Conservation (phyloP, 2,329 filamentous ascomycete species). For the Hymenoscyphus fructigenus region DNA sequence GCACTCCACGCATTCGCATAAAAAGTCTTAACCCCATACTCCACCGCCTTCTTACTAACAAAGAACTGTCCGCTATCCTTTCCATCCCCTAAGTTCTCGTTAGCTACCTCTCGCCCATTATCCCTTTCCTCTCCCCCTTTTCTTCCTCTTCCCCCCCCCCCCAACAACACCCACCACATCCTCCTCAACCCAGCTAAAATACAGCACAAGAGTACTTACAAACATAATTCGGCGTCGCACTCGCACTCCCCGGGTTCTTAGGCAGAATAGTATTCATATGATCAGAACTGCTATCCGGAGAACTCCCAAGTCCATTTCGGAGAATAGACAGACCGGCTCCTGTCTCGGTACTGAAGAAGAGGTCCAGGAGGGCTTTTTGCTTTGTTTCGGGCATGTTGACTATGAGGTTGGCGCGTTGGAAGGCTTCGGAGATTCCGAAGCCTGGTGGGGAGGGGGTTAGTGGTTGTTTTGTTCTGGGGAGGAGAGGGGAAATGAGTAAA, state of each 20-base stretch:
- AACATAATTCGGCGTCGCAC: conserved; percentile 42
- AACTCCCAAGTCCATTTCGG: conserved; percentile 48
- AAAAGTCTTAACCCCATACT: conserved; percentile 45
- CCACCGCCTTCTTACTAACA: conserved; percentile 48
- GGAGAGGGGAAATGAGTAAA: neutral
- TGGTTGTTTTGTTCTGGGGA: neutral
- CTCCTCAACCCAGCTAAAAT: no score
- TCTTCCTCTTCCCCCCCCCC: no score
- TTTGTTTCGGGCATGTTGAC: conserved; percentile 36
- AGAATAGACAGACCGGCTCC: conserved; percentile 52
- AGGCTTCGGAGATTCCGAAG: conserved; percentile 50
- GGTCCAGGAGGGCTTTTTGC: conserved; percentile 43
- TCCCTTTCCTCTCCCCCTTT: no score
- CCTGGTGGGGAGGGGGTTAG: conserved; percentile 29
- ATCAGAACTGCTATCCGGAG: conserved; percentile 33
- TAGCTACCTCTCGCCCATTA: no score
- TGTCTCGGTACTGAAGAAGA: conserved; percentile 45
- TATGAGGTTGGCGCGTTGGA: conserved; percentile 44
- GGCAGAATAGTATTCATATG: conserved; percentile 45
- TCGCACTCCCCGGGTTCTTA: conserved; percentile 44
- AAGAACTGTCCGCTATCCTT: conserved; percentile 52
- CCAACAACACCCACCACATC: no score
- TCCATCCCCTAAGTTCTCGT: conserved; percentile 34
- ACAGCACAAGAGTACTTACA: conserved; percentile 30
- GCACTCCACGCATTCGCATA: conserved; percentile 52